These are phyloP conservation scores for Coniochaeta sp. DNA, from an alignment of 2,329 filamentous ascomycete genomes.

Conservation along the genomic window DNA sequence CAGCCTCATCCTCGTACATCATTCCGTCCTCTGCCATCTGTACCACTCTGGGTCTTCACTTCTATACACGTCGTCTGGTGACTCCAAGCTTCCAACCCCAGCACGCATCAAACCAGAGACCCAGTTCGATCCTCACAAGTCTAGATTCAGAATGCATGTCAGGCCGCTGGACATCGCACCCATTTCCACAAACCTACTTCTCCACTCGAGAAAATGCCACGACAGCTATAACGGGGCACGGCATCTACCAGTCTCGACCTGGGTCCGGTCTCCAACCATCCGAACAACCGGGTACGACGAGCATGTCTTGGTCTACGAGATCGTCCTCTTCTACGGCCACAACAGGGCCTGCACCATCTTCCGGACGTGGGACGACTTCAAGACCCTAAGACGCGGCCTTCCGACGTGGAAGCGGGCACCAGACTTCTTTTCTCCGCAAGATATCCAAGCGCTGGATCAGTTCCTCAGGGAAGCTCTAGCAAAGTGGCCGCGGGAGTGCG, in stretches of 20 bases:
- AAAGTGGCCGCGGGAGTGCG: constrained; percentile 7
- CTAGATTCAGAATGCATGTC: not conserved
- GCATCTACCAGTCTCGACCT: constrained; percentile 15
- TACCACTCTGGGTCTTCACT: not conserved
- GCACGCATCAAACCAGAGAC: not conserved
- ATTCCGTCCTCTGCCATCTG: not conserved
- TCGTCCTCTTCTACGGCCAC: constrained; percentile 20
- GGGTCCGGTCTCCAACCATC: constrained; percentile 11
- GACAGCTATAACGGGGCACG: constrained; percentile 20
- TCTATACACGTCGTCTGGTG: not conserved
- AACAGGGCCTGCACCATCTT: constrained; percentile 24
- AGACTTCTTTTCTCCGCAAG: constrained; percentile 5
- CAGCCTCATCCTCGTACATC: not conserved
- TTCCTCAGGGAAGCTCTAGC: constrained; percentile 12
- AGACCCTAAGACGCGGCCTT: constrained; percentile 9
- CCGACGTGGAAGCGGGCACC: not conserved
- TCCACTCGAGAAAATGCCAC: constrained; percentile 23
- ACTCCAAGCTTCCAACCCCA: not conserved
- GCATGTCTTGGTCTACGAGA: constrained; percentile 11
- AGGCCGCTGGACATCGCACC: not conserved
- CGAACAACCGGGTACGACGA: constrained; percentile 3
- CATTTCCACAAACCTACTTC: constrained; percentile 14
- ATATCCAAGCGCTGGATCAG: constrained; percentile 10
- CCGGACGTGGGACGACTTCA: constrained; percentile 20
- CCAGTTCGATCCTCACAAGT: not conserved